Evolutionary conservation across 192 early-diverging fungal species (phyloP).

Genomic region (Linnemannia hyalina): DNA sequence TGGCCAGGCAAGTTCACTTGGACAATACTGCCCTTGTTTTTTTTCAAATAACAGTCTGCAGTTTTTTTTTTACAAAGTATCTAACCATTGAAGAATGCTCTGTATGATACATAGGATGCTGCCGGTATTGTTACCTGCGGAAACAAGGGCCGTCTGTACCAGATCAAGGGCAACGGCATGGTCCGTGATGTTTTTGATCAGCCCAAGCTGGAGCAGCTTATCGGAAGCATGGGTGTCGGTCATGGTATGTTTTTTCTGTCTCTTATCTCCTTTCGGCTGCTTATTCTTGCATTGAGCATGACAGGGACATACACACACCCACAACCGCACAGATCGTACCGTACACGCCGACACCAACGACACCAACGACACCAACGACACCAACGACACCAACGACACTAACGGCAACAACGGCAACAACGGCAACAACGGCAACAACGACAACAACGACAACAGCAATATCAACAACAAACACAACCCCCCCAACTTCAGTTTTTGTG

Average conservation of each 20-base stretch:
- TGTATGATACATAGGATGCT: slow-evolving; percentile 83
- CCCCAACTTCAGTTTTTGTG: background rate
- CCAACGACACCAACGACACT: background rate
- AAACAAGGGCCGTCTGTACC: slow-evolving; percentile 94
- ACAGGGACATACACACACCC: background rate
- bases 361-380: background rate
- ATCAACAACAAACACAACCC: background rate
- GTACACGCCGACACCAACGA: background rate
- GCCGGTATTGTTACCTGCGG: slow-evolving; percentile 99
- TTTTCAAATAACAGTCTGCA: background rate
- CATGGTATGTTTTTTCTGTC: slow-evolving; percentile 83
- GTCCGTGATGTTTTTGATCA: slow-evolving; percentile 97
- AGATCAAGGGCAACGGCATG: slow-evolving; percentile 99
- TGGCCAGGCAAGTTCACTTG: slow-evolving; percentile 84
- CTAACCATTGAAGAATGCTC: background rate
- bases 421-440: background rate
- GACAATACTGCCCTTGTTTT: background rate
- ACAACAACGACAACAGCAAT: background rate
- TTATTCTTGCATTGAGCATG: background rate
- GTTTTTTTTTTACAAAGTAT: background rate
- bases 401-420: background rate
- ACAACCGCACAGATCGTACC: background rate
- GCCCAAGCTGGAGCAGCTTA: slow-evolving; percentile 78
- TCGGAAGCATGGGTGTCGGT: slow-evolving; percentile 94
- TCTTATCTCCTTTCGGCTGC: background rate